A percentile compares a stretch with the other conserved stretches of the same genome.
These are phyloP conservation scores for Isatis lusitanica DNA, from an alignment of 441 rosid genomes.

Conservation along the genomic window DNA sequence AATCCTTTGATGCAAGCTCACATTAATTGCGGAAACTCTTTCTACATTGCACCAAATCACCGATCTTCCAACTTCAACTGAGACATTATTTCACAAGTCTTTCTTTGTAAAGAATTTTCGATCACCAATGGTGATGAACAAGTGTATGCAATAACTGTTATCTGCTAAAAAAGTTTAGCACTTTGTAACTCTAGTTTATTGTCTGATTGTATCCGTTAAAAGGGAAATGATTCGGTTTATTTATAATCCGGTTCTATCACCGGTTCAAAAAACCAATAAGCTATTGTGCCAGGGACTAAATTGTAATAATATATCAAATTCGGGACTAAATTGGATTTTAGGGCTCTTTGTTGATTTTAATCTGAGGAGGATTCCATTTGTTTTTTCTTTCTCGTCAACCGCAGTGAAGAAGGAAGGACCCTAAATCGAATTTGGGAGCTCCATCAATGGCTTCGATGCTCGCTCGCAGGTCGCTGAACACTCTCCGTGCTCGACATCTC, in stretches of 20 bases:
- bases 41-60: conserved; percentile 54
- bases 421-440: conserved; percentile 8
- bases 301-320: background rate
- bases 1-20: conserved; percentile 80
- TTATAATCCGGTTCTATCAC: background rate
- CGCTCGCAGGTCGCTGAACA: conserved; percentile 81
- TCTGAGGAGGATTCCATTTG: background rate
- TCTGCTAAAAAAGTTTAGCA: background rate
- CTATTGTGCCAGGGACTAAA: conserved; percentile 1
- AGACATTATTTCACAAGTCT: background rate
- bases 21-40: conserved; percentile 63
- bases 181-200: conserved; percentile 7
- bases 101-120: conserved; percentile 26
- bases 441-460: conserved; percentile 68
- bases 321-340: background rate
- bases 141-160: background rate
- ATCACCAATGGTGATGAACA: conserved; percentile 23
- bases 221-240: background rate
- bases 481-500: conserved; percentile 74
- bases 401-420: conserved; percentile 30
- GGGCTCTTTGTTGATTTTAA: conserved; percentile 6
- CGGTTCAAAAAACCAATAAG: background rate
- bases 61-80: conserved; percentile 27
- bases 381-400: conserved; percentile 1
- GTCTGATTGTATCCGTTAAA: background rate